Evolutionary conservation across 306 rosid genomes (phyloP), one percentile per base, ranked within the genome.

Genomic region (Abrus precatorius): DNA sequence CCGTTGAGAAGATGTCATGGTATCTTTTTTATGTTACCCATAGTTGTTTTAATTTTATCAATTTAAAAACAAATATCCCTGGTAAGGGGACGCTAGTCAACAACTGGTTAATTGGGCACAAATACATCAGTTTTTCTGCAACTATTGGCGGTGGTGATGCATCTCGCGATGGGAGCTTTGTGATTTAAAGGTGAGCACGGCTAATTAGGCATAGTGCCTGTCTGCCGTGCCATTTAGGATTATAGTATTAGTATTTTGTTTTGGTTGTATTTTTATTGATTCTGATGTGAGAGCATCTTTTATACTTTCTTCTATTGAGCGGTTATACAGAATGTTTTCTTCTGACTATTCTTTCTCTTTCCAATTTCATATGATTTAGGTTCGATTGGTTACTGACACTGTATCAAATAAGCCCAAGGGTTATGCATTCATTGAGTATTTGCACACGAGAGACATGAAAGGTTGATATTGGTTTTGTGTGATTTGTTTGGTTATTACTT

Each of bases 131-230:
- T 87, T 92, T 93, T 87, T 86, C 97, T 87, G 84, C 98, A 91
- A 96, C 97, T 88, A 91, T 91, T 90, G 92, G 93, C 75, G 93
- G 98, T 89, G 98, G 97, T 89, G 99, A 93, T 91, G 97, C 97
- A 88, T 96, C 99, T 88, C 87, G 89, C 89, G 55, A 88, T 88
- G 84, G 93, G 92, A 91, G 99, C 97, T 84, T 77, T 93, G 84
- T 90, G 79, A 88, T 89, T 87, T 87, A 87, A 96, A 96, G 99
- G 99, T 96, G 99, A 96, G 98, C 99, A 95, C 98, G 98, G 98
- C 99, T 93, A 89, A 90, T 87, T 88, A 92, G 99, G 99, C 99
- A 92, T 88, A 92, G 97, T 85, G 98, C 98, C 98, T 88, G 94
- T 86, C 98, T 92, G 99, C 98, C 98, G 98, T 96, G 99, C 99